Base-by-base conservation (phyloP, 75 land plant genomes). In the Cupressus sempervirens region DNA sequence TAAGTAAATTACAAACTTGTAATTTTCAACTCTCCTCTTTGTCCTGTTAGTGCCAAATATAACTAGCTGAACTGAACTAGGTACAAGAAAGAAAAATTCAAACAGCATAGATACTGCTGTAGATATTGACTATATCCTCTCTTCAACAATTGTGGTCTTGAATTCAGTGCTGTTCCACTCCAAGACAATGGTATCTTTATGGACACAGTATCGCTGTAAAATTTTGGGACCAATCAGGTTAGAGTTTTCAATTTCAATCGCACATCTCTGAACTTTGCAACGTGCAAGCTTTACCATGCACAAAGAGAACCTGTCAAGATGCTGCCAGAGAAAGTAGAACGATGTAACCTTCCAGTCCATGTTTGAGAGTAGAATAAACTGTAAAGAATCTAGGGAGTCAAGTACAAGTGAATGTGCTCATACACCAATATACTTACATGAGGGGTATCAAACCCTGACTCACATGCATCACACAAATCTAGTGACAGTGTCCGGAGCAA, bases 391-490 rank as follows among this genome's bases (percentile, higher is more conserved):
- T 45, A 45, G 46, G 46, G 80, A 16, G 68, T 0, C 79, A 38
- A 36, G 79, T 76, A 76, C 35, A 20, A 18, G 23, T 9, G 43
- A 45, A 80, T 41, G 54, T 35, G 53, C 3, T 7, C 30, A 53
- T 32, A 23, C 62, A n/a, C 36, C 52, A 50, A 82, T 41, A 82
- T 41, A 65, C 93, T 90, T 86, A 92, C 93, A 82, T 50, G 75
- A 43, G 93, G 93, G 88, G 85, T 75, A 14, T 88, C 85, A 67
- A 88, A 92, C 7, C 89, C 88, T 18, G 83, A 85, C 54, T 88
- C 90, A 73, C 84, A 68, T 36, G 93, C 88, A 88, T 92, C 93
- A 87, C 93, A 92, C 46, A 86, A 23, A 84, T 92, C 93, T 29
- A 92, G 75, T 36, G 93, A 81, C 56, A 92, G 4, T 56, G 87